Base-by-base conservation (phyloP, 805 yeast genomes). In the Lachancea lanzarotensis region DNA sequence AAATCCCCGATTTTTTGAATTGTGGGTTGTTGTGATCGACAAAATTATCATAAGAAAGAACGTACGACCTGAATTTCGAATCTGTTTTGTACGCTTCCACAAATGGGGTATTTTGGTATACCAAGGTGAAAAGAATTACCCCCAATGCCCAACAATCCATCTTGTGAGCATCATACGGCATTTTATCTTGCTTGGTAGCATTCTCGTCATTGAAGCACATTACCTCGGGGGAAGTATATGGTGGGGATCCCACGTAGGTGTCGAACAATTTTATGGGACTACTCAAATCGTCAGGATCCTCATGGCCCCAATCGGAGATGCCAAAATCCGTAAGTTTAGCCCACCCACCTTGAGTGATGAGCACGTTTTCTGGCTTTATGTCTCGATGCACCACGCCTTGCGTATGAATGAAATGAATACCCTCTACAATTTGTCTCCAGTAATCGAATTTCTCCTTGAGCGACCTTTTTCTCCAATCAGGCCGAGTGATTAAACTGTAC, bases 201-300 rank as follows among this genome's bases (percentile, higher is more conserved):
- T 58, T 63, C 32, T 67, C 74, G 35, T 43, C 46, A 47, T 69
- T 71, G 50, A 76, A 67, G 22, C 66, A 59, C 75, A 79, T 74
- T 13, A 83, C 85, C 62, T 84, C 93, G 1, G 95, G 93, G 3
- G 91, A 79, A 11, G 82, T 77, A 61, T 82, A 84, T 1, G 93
- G 93, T 3, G 93, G 87, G 1, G 90, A 82, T 1, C 95, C 93
- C 35, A 83, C 82, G 59, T 75, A 74, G 1, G 78, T 67, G 35
- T 73, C 67, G 32, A 67, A 64, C 26, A 52, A 35, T 38, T 60
- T 66, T 8, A 66, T 40, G 5, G 52, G 73, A 19, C 78, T 70
- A 0, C 60, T 52, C 17, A 74, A 65, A 60, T 83, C 76, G 1
- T 75, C 73, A 1, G 75, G 76, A 17, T 61, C 68, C 42, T 65